Percentiles rank a stretch among this genome's conserved stretches.
Conservation (phyloP, 1,139 yeast genomes). For the Candida mesenterica region DNA sequence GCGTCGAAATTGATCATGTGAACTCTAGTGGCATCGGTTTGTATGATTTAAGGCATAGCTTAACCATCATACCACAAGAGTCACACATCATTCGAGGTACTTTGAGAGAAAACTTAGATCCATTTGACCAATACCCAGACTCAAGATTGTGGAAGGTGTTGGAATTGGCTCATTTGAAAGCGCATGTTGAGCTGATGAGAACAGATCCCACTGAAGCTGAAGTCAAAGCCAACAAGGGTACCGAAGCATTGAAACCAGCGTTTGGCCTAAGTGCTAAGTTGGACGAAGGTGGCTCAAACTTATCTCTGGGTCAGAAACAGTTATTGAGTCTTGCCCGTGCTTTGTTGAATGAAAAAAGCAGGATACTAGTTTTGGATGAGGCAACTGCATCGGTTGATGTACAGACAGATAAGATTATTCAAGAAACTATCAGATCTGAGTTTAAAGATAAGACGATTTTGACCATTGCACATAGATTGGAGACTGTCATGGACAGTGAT, state of each 20-base stretch:
- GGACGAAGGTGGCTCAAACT: conserved; percentile 35
- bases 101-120: conserved; percentile 37
- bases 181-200: conserved; percentile 31
- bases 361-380: conserved; percentile 35
- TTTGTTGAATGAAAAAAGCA: conserved; percentile 29
- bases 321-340: conserved; percentile 39
- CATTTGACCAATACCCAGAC: conserved; percentile 28
- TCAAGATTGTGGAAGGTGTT: conserved; percentile 34
- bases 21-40: conserved; percentile 33
- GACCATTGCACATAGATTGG: conserved; percentile 39
- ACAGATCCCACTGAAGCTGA: conserved; percentile 16
- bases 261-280: conserved; percentile 24
- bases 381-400: conserved; percentile 42
- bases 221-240: conserved; percentile 13
- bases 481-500: conserved; percentile 37
- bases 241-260: conserved; percentile 7
- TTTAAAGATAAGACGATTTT: conserved; percentile 34
- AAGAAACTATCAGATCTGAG: conserved; percentile 31
- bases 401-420: conserved; percentile 36
- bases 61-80: conserved; percentile 42
- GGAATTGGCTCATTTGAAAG: conserved; percentile 35
- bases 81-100: conserved; percentile 37
- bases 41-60: conserved; percentile 32
- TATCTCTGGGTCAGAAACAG: conserved; percentile 39
- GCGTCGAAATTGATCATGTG: conserved; percentile 32